Percentiles rank a stretch among this genome's conserved stretches.
Evolutionary conservation across 805 yeast species (phyloP).

Genomic region (Helenozyma baotianmanensis): DNA sequence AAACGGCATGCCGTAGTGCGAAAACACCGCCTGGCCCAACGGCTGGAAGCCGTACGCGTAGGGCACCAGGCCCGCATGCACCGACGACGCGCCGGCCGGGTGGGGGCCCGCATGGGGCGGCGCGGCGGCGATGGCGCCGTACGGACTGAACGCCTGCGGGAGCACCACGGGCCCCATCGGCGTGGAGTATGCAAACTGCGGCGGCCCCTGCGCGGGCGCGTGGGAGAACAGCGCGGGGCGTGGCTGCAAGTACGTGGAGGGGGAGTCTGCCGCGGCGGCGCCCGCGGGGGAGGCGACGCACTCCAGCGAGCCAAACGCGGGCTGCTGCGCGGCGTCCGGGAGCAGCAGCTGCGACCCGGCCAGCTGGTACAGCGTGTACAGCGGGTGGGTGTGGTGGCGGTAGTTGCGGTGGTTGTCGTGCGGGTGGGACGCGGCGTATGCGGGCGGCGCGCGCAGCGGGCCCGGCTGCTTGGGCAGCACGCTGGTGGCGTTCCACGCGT

Average conservation of each 20-base stretch:
- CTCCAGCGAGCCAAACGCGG: too few species aligned
- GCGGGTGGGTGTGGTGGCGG: slow-evolving; percentile 3
- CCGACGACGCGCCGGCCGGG: too few species aligned
- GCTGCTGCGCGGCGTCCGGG: not conserved
- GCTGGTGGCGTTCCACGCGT: too few species aligned
- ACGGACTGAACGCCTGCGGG: not conserved
- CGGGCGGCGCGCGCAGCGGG: not conserved
- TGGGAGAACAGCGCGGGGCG: slow-evolving; percentile 10
- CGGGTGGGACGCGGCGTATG: not conserved
- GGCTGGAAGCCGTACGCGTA: not conserved
- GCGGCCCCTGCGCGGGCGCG: slow-evolving; percentile 1
- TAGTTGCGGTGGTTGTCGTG: slow-evolving; percentile 7
- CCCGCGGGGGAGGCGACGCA: too few species aligned
- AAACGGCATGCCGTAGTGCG: slow-evolving; percentile 1
- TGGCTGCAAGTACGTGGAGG: slow-evolving; percentile 7
- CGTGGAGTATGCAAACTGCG: not conserved
- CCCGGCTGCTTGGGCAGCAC: too few species aligned
- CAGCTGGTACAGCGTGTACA: slow-evolving; percentile 1
- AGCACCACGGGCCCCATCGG: not conserved
- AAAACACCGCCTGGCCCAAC: not conserved
- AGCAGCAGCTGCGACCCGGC: not conserved
- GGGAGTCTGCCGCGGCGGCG: slow-evolving; percentile 6
- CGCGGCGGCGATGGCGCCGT: not conserved
- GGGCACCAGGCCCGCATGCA: not conserved
- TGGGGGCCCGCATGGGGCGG: too few species aligned